Evolutionary conservation across 495 filamentous ascomycete genomes (phyloP).

Genomic region (Mytilinidion resinicola): DNA sequence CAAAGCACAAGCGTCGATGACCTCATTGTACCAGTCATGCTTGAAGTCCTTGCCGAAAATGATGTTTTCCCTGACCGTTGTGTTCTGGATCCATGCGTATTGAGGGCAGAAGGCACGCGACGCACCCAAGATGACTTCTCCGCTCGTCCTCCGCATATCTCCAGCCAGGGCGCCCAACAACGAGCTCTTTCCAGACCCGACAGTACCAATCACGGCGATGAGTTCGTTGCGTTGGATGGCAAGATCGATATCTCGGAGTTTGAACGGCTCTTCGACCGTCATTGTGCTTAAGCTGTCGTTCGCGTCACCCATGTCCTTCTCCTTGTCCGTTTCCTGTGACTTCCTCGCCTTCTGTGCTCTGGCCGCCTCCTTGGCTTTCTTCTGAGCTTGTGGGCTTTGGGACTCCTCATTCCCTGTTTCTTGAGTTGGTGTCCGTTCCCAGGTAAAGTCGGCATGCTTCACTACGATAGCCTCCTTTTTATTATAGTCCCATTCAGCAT

Average conservation of each 20-base stretch:
- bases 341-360: constrained; percentile 23
- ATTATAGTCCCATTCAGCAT: constrained; percentile 55
- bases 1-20: constrained; percentile 62
- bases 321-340: constrained; percentile 38
- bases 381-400: constrained; percentile 13
- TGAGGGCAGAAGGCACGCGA: constrained; percentile 86
- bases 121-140: constrained; percentile 67
- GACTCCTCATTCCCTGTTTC: constrained; percentile 43
- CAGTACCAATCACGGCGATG: constrained; percentile 82
- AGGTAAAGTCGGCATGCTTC: constrained; percentile 75
- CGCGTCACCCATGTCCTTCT: constrained; percentile 28
- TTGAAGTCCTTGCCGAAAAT: constrained; percentile 79
- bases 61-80: constrained; percentile 80
- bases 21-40: constrained; percentile 54
- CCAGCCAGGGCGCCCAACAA: constrained; percentile 84
- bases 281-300: constrained; percentile 50
- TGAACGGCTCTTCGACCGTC: constrained; percentile 58
- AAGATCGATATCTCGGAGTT: constrained; percentile 67
- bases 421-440: constrained; percentile 72
- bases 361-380: constrained; percentile 8
- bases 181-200: constrained; percentile 89
- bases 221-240: constrained; percentile 75
- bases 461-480: constrained; percentile 65
- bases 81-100: constrained; percentile 96
- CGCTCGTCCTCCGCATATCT: constrained; percentile 81